These are phyloP conservation scores for Serpula lacrymans DNA, from an alignment of 768 basidiomycete species.

Conservation along the genomic window DNA sequence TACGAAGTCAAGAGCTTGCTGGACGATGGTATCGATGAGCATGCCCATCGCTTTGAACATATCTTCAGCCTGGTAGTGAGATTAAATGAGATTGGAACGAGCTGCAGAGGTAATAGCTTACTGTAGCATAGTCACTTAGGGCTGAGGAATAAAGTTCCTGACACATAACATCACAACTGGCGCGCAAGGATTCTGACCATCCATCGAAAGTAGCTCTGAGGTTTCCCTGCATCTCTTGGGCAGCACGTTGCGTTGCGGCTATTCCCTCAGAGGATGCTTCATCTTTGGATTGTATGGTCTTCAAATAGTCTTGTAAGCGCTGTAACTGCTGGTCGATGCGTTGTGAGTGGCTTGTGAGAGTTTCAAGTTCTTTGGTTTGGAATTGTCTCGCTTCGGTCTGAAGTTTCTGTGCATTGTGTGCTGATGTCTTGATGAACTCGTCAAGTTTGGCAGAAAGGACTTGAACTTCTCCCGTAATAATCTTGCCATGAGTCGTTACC, in stretches of 20 bases:
- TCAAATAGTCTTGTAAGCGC: constrained; percentile 48
- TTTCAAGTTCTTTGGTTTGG: constrained; percentile 52
- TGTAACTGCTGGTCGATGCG: constrained; percentile 58
- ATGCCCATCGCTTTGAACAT: constrained; percentile 56
- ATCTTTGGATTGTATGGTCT: constrained; percentile 55
- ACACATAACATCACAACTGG: constrained; percentile 46
- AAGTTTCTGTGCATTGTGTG: constrained; percentile 51
- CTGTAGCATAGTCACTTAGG: constrained; percentile 43
- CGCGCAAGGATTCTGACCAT: constrained; percentile 56
- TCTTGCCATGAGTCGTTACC: constrained; percentile 59
- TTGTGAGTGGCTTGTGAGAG: constrained; percentile 45
- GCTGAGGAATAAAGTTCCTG: constrained; percentile 42
- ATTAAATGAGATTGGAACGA: constrained; percentile 1
- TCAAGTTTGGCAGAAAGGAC: constrained; percentile 56
- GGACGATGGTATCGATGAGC: constrained; percentile 57
- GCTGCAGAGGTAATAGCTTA: constrained; percentile 18
- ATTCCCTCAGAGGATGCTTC: constrained; percentile 52
- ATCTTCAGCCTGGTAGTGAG: constrained; percentile 43
- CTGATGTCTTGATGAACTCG: constrained; percentile 56
- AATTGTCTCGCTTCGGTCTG: constrained; percentile 55
- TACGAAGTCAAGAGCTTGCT: constrained; percentile 56
- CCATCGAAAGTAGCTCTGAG: constrained; percentile 48
- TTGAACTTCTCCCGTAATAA: constrained; percentile 52
- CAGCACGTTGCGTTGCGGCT: constrained; percentile 39
- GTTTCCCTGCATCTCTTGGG: constrained; percentile 51